These are phyloP conservation scores for Exophiala dermatitidis DNA, from an alignment of 2,329 filamentous ascomycete species.

Conservation along the genomic window DNA sequence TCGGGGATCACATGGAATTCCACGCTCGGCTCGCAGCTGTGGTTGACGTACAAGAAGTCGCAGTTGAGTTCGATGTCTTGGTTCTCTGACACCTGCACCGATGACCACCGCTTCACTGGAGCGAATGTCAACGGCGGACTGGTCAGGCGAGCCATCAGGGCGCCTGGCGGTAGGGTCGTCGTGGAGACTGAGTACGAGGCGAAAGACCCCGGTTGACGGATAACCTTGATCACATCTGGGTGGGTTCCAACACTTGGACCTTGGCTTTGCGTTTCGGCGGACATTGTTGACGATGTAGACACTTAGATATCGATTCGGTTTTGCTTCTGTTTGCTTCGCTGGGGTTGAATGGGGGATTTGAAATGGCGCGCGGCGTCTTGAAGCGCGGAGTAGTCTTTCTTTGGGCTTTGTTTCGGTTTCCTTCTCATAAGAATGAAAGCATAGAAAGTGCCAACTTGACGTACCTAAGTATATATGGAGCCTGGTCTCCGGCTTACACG, in stretches of 20 bases:
- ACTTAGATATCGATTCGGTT: too few relatives aligned
- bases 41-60: slow-evolving; percentile 52
- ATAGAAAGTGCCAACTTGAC: too few relatives aligned
- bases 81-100: slow-evolving; percentile 44
- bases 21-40: slow-evolving; percentile 47
- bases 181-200: slow-evolving; percentile 11
- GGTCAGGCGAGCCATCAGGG: slow-evolving; percentile 14
- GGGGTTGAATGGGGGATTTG: too few relatives aligned
- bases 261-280: not conserved
- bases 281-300: not conserved
- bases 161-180: slow-evolving; percentile 9
- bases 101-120: slow-evolving; percentile 18
- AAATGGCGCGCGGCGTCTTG: too few relatives aligned
- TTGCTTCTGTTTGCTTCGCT: too few relatives aligned
- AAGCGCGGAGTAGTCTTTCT: too few relatives aligned
- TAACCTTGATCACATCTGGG: slow-evolving; percentile 16
- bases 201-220: slow-evolving; percentile 12
- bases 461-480: too few relatives aligned
- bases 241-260: slow-evolving; percentile 6
- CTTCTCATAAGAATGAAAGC: too few relatives aligned
- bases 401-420: too few relatives aligned
- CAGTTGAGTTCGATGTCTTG: slow-evolving; percentile 52
- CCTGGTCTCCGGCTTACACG: too few relatives aligned
- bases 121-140: slow-evolving; percentile 18
- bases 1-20: slow-evolving; percentile 45